Evolutionary conservation across 2,329 filamentous ascomycete species (phyloP).

Genomic region (Orbilia quercus): DNA sequence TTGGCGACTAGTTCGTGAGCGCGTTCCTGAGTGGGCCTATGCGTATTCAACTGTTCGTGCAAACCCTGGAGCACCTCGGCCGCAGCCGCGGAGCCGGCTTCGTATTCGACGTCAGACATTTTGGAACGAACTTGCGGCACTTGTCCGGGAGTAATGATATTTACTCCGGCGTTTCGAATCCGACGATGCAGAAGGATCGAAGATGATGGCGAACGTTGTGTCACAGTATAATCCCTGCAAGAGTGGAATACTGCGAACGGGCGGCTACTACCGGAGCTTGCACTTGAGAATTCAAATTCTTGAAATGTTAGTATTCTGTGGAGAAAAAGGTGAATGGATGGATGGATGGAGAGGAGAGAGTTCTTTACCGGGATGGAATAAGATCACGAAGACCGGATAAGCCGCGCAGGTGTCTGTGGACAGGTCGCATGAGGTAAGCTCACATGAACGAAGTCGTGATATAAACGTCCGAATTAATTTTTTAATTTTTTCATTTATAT

Average conservation of each 20-base stretch:
- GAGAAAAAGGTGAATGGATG: too few relatives aligned
- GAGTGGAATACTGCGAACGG: neutral
- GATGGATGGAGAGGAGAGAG: too few relatives aligned
- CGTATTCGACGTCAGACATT: constrained; percentile 43
- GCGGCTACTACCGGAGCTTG: constrained; percentile 6
- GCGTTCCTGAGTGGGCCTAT: constrained; percentile 18
- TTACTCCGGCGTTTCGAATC: neutral
- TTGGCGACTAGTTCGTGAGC: constrained; percentile 31
- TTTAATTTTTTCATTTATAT: too few relatives aligned
- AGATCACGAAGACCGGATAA: constrained; percentile 2
- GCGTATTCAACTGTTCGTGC: constrained; percentile 18
- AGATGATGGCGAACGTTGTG: too few relatives aligned
- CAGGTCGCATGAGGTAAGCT: constrained; percentile 16
- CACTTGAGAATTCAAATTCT: too few relatives aligned
- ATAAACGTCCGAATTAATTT: too few relatives aligned
- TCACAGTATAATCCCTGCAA: too few relatives aligned
- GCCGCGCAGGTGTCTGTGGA: constrained; percentile 14
- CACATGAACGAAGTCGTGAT: too few relatives aligned
- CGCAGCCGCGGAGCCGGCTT: constrained; percentile 22
- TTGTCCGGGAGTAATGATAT: neutral
- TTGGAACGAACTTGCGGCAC: constrained; percentile 5
- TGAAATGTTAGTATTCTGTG: too few relatives aligned
- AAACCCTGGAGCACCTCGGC: constrained; percentile 8
- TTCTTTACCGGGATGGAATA: constrained; percentile 7
- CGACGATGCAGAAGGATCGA: neutral